phyloP scores from a whole-genome alignment of 305 asterid species.

The Fraxinus sp. region DNA sequence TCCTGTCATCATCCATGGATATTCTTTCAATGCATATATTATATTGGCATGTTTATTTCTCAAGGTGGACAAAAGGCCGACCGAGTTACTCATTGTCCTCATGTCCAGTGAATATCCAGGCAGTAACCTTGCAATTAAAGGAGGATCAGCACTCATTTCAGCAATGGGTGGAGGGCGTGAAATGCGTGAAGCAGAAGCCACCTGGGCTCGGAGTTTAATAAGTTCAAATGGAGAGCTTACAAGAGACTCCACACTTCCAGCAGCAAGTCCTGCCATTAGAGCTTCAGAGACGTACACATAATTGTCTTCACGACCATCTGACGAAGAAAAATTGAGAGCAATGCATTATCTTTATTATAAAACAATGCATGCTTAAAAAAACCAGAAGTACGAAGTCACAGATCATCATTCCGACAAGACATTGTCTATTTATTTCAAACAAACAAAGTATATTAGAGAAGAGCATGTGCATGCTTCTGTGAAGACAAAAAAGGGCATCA shows the following conservation, averaged over 20 bases:
- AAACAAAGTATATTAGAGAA: neutral
- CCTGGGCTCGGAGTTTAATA: constrained; percentile 82
- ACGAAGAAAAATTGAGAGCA: constrained; percentile 26
- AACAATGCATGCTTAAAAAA: constrained; percentile 15
- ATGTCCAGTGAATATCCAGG: constrained; percentile 66
- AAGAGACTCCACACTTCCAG: constrained; percentile 74
- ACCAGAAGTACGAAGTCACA: neutral
- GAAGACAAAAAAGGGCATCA: constrained; percentile 12
- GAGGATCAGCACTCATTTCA: constrained; percentile 47
- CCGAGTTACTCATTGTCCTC: constrained; percentile 59
- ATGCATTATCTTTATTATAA: constrained; percentile 15
- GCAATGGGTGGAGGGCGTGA: constrained; percentile 36
- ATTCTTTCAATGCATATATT: constrained; percentile 62
- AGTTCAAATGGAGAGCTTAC: constrained; percentile 91
- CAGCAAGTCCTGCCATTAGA: constrained; percentile 74
- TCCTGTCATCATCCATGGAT: constrained; percentile 99
- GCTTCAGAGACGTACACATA: constrained; percentile 72
- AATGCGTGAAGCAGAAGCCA: constrained; percentile 71
- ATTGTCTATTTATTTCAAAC: neutral
- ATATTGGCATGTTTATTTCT: constrained; percentile 53
- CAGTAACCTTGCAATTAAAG: constrained; percentile 57
- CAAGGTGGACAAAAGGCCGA: constrained; percentile 68
- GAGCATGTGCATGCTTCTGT: neutral
- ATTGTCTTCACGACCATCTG: constrained; percentile 92
- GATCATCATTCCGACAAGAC: neutral